Evolutionary conservation across 2,329 filamentous ascomycete species (phyloP).

Genomic region (Calycina marina): DNA sequence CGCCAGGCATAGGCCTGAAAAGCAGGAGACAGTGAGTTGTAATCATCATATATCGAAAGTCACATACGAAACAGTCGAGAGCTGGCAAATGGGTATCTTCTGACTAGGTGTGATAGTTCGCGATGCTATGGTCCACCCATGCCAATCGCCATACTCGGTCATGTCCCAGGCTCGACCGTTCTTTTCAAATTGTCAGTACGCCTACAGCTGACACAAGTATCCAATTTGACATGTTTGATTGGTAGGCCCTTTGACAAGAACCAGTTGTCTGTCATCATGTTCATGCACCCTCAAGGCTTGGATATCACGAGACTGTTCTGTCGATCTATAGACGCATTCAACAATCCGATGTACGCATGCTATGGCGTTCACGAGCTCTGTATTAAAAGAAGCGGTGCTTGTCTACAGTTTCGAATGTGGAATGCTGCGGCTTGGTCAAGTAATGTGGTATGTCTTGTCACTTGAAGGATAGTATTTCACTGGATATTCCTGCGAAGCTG

Average conservation of each 20-base stretch:
- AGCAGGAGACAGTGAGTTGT: conserved; percentile 24
- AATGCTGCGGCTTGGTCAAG: no score
- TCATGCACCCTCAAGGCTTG: conserved; percentile 28
- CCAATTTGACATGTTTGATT: no score
- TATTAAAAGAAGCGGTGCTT: conserved; percentile 33
- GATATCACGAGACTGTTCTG: conserved; percentile 18
- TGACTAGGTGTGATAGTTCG: no score
- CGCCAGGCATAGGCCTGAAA: conserved; percentile 36
- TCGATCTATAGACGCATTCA: conserved; percentile 18
- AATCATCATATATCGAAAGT: conserved; percentile 1
- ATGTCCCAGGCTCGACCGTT: conserved; percentile 33
- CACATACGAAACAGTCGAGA: no score
- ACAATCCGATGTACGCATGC: conserved; percentile 28
- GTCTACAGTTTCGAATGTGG: conserved; percentile 38
- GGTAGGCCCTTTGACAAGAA: conserved; percentile 41
- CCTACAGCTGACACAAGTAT: not conserved
- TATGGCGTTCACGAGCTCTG: conserved; percentile 39
- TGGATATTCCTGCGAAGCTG: no score
- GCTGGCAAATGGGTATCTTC: no score
- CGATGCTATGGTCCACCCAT: conserved; percentile 32
- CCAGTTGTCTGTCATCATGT: conserved; percentile 37
- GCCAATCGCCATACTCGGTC: conserved; percentile 28
- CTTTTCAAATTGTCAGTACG: conserved; percentile 37
- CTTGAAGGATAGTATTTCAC: no score
- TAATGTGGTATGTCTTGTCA: no score